phyloP scores from a whole-genome alignment of 345 rosid genomes.

The Combretum micranthum region DNA sequence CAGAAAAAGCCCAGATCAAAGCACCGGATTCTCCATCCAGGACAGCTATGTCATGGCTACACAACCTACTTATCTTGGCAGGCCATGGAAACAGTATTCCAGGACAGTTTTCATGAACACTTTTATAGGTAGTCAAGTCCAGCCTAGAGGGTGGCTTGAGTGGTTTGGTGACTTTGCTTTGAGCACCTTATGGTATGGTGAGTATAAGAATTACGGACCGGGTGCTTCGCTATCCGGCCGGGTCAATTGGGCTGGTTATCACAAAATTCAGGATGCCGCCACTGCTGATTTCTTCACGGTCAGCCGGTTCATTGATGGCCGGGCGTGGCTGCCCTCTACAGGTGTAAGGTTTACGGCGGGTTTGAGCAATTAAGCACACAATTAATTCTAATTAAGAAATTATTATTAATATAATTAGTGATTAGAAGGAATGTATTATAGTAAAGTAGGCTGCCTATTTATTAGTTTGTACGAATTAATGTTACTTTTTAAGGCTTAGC shows the following conservation, averaged over 20 bases:
- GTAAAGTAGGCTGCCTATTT: too few species aligned
- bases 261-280: conserved; percentile 37
- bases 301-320: conserved; percentile 57
- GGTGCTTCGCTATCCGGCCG: conserved; percentile 44
- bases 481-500: too few species aligned
- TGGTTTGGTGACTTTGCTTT: conserved; percentile 70
- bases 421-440: too few species aligned
- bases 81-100: conserved; percentile 87
- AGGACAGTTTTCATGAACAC: conserved; percentile 82
- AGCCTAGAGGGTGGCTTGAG: conserved; percentile 83
- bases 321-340: conserved; percentile 58
- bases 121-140: conserved; percentile 49
- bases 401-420: too few species aligned
- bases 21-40: conserved; percentile 73
- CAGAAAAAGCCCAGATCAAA: conserved; percentile 51
- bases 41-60: conserved; percentile 53
- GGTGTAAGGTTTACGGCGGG: conserved; percentile 53
- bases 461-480: too few species aligned
- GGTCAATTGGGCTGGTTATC: conserved; percentile 78
- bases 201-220: conserved; percentile 59
- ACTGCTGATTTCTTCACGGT: conserved; percentile 55
- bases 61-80: conserved; percentile 68
- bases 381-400: too few species aligned
- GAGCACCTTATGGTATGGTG: conserved; percentile 74
- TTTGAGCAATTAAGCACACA: conserved; percentile 24